These are phyloP conservation scores for Calamus simplicifolius DNA, from an alignment of 176 grass and related monocot genomes.

Conservation along the genomic window DNA sequence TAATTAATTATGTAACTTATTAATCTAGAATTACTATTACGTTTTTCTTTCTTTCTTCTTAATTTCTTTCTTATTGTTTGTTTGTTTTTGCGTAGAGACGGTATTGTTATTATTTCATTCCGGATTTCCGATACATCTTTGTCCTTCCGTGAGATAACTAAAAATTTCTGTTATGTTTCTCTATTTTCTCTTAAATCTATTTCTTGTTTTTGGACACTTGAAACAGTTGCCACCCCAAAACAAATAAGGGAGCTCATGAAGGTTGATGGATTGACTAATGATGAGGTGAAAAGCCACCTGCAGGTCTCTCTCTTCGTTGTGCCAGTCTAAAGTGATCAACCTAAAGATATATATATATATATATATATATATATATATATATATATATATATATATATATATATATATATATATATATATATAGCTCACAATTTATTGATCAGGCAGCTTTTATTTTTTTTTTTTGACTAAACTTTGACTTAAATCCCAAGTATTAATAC, in stretches of 20 bases:
- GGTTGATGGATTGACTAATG: slow-evolving; percentile 22
- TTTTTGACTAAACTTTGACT: slow-evolving; percentile 7
- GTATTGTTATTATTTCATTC: too few species aligned
- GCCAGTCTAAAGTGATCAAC: background rate
- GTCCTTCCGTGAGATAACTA: too few species aligned
- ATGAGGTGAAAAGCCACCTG: slow-evolving; percentile 24
- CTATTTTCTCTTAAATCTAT: background rate
- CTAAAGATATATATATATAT: too few species aligned
- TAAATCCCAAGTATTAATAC: background rate
- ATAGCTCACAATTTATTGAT: background rate
- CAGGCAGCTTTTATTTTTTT: background rate
- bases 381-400: too few species aligned
- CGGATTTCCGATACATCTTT: too few species aligned
- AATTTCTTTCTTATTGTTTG: background rate
- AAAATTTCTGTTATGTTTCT: too few species aligned
- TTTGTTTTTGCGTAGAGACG: too few species aligned
- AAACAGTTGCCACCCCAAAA: slow-evolving; percentile 14
- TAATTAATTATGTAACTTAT: too few species aligned
- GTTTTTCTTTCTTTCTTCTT: background rate
- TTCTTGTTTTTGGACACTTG: background rate
- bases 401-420: too few species aligned
- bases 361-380: too few species aligned
- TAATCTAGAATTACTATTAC: too few species aligned
- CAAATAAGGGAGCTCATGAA: slow-evolving; percentile 25
- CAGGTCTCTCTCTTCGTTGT: background rate